Conservation (phyloP, 2,329 filamentous ascomycete species). For the Calonectria ilicicola region DNA sequence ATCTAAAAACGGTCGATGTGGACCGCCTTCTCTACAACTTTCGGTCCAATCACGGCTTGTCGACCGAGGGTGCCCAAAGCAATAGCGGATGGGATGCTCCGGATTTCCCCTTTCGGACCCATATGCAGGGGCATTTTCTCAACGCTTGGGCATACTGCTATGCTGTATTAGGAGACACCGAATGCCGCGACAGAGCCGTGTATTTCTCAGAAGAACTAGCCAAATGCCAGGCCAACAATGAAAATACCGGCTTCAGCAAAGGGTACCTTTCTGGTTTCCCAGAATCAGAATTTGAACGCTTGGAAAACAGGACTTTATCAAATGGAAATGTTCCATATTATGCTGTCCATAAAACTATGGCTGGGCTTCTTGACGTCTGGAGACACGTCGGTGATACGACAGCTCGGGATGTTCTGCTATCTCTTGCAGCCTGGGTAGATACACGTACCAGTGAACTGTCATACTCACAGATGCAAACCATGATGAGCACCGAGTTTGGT, state of each 20-base stretch:
- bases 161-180: slow-evolving; percentile 54
- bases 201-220: slow-evolving; percentile 60
- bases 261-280: slow-evolving; percentile 66
- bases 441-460: slow-evolving; percentile 56
- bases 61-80: slow-evolving; percentile 56
- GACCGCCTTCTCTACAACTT: slow-evolving; percentile 63
- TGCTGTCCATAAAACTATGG: slow-evolving; percentile 65
- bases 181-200: slow-evolving; percentile 58
- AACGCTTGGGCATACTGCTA: slow-evolving; percentile 64
- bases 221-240: slow-evolving; percentile 65
- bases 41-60: slow-evolving; percentile 57
- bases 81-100: slow-evolving; percentile 67
- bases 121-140: slow-evolving; percentile 64
- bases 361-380: slow-evolving; percentile 64
- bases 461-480: slow-evolving; percentile 58
- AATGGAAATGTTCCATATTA: slow-evolving; percentile 67
- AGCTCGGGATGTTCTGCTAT: slow-evolving; percentile 57
- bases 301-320: slow-evolving; percentile 57
- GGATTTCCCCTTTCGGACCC: slow-evolving; percentile 64
- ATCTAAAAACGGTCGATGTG: slow-evolving; percentile 58
- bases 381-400: slow-evolving; percentile 55
- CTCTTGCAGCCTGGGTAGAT: slow-evolving; percentile 62
- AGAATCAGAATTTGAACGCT: slow-evolving; percentile 59
- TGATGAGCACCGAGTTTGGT: slow-evolving; percentile 63
- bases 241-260: slow-evolving; percentile 53